Percentiles rank a stretch among this genome's conserved stretches.
These are phyloP conservation scores for Trametes cinnabarina DNA, from an alignment of 768 basidiomycete species.

Conservation along the genomic window DNA sequence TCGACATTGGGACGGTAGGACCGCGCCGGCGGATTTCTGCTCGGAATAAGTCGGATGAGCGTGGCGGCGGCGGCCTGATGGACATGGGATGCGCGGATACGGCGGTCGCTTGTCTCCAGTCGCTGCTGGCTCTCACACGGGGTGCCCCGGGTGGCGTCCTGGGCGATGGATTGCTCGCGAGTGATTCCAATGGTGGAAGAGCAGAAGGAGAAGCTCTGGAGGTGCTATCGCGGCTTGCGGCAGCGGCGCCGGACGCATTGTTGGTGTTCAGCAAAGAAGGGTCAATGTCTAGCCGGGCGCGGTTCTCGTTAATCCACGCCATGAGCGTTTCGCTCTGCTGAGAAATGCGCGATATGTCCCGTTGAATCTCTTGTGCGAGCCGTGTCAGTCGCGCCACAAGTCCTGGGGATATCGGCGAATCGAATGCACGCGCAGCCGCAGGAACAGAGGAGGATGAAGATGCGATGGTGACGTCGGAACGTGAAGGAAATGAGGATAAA, in stretches of 20 bases:
- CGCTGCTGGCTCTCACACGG: background rate
- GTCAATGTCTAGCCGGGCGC: slow-evolving; percentile 4
- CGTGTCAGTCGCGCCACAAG: slow-evolving; percentile 11
- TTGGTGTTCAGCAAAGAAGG: background rate
- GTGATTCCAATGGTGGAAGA: background rate
- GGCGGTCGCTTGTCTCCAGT: background rate
- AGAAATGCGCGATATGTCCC: slow-evolving; percentile 13
- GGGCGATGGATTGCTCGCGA: no score
- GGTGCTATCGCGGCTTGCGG: background rate
- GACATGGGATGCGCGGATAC: background rate
- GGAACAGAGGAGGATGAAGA: background rate
- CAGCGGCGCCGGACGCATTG: background rate
- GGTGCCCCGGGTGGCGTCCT: background rate
- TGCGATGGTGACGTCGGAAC: background rate
- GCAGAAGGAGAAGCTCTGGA: background rate
- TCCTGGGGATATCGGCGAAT: background rate
- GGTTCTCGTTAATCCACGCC: slow-evolving; percentile 16
- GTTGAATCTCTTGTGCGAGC: slow-evolving; percentile 15
- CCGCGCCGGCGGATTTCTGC: background rate
- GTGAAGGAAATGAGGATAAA: background rate
- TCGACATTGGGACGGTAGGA: background rate
- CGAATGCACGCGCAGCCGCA: background rate
- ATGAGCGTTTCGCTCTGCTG: slow-evolving; percentile 16
- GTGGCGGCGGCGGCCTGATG: background rate
- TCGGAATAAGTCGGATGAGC: background rate